Conservation (phyloP, 495 filamentous ascomycete species). For the Patellaria atrata region DNA sequence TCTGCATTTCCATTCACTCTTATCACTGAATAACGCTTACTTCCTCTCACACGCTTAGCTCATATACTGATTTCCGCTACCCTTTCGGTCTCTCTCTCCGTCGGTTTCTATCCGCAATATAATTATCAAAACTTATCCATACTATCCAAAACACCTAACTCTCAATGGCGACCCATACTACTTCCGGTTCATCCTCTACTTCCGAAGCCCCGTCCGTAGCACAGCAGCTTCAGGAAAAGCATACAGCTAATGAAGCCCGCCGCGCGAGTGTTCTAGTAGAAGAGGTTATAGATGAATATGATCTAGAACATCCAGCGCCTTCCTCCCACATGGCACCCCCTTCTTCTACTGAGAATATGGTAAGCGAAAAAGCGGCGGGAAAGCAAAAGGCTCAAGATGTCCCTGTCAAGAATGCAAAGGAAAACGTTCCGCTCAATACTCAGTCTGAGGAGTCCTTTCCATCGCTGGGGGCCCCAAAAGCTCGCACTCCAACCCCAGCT, state of each 20-base stretch:
- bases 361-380: slow-evolving; percentile 44
- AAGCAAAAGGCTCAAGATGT: slow-evolving; percentile 41
- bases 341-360: slow-evolving; percentile 25
- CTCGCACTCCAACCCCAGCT: slow-evolving; percentile 37
- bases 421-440: slow-evolving; percentile 44
- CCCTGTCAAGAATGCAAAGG: slow-evolving; percentile 26
- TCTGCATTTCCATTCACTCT: too few relatives aligned
- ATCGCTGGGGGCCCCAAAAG: slow-evolving; percentile 58
- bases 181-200: slow-evolving; percentile 11
- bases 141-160: too few relatives aligned
- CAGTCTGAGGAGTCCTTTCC: slow-evolving; percentile 85
- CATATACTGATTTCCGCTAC: too few relatives aligned
- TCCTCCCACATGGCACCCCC: slow-evolving; percentile 24
- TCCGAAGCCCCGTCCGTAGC: slow-evolving; percentile 37
- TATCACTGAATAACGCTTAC: too few relatives aligned
- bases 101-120: too few relatives aligned
- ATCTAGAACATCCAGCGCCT: slow-evolving; percentile 44
- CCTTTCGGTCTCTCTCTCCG: too few relatives aligned
- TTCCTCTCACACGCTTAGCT: too few relatives aligned
- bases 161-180: too few relatives aligned
- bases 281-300: slow-evolving; percentile 69
- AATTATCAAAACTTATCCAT: too few relatives aligned
- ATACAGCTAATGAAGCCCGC: slow-evolving; percentile 50
- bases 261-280: slow-evolving; percentile 61
- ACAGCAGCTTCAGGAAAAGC: slow-evolving; percentile 64